Evolutionary conservation across 2,329 filamentous ascomycete species (phyloP), one percentile per base, ranked within the genome.

Genomic region (Pyrenophora graminea): DNA sequence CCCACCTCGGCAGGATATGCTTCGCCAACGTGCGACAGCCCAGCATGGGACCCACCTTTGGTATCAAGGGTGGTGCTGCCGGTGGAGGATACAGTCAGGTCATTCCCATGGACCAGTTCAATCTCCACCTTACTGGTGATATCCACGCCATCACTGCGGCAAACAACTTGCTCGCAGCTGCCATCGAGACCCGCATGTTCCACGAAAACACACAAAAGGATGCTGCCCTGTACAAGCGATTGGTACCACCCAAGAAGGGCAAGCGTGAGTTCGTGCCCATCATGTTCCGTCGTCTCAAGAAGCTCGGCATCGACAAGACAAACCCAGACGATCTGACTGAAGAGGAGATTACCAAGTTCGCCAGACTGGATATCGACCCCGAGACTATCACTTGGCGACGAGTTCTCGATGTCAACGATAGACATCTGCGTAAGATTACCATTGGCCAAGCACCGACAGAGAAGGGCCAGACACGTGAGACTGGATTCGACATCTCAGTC

Each of bases 71-170:
- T 57, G 94, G 94, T 67, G 94, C 94, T 53, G 94, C 94, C 49
- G 94, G 94, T 67, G 94, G 94, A 74, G 94, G 94, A 33, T 99
- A 97, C 84, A 96, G 91, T 74, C 94, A 99, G 75, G 94, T 99
- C 69, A 97, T 99, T 66, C 94, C 94, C 52, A 99, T 99, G 94
- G 94, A 99, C 67, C 94, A 99, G 75, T 99, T 99, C 81, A 99
- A 99, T 77, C 80, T 99, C 70, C 94, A 99, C 74, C 79, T 99
- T 67, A 99, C 94, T 48, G 94, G 94, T 67, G 94, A 99, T 72
- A 97, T 99, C 50, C 94, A 99, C 74, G 94, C 94, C 60, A 94
- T 99, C 68, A 91, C 91, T 45, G 93, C 93, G 23, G 94, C 94
- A 32, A 99, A 97, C 82, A 99, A 99, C 77, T 81, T 99, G 51